Evolutionary conservation across 2,329 filamentous ascomycete species (phyloP).

Genomic region (Sporothrix pseudoabietina): DNA sequence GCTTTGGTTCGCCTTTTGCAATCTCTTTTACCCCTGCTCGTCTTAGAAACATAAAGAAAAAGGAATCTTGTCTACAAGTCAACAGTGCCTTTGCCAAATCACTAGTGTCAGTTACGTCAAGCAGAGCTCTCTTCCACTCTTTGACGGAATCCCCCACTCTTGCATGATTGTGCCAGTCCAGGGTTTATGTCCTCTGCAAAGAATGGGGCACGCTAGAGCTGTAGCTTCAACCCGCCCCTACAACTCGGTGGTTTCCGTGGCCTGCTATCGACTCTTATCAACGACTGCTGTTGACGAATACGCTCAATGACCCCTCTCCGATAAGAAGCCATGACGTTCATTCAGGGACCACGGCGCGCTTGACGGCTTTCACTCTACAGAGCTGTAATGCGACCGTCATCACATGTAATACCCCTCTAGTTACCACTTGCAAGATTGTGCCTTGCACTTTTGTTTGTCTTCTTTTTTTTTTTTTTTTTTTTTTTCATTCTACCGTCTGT

Average conservation of each 20-base stretch:
- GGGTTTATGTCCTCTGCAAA: not conserved
- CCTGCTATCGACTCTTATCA: not conserved
- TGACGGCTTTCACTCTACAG: not conserved
- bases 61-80: not conserved
- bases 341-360: not conserved
- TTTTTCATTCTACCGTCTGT: too few relatives aligned
- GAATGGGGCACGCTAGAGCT: not conserved
- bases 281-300: not conserved
- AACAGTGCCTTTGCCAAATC: not conserved
- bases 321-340: not conserved
- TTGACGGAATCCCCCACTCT: not conserved
- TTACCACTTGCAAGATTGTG: not conserved
- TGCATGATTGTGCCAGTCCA: not conserved
- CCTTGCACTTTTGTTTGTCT: too few relatives aligned
- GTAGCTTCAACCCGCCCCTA: not conserved
- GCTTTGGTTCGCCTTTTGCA: not conserved
- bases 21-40: too few relatives aligned
- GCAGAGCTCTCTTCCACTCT: not conserved
- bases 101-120: not conserved
- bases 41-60: not conserved
- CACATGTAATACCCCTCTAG: not conserved
- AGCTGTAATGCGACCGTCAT: not conserved
- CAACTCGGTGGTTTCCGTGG: not conserved
- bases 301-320: not conserved
- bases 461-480: too few relatives aligned